phyloP scores from a whole-genome alignment of 2,329 filamentous ascomycete species.

The Fusarium lyarnte region DNA sequence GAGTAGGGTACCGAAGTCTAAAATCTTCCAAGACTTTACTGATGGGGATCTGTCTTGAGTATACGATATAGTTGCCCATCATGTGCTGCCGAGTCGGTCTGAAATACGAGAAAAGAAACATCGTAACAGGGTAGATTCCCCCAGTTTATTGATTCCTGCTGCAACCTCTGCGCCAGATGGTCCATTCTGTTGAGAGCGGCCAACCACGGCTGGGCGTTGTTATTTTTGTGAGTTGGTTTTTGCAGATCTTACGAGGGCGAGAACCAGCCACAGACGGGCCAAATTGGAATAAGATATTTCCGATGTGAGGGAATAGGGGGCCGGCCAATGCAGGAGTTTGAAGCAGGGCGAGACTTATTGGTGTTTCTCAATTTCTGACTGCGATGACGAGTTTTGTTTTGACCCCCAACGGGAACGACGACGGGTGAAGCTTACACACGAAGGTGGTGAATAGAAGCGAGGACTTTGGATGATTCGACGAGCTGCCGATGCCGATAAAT shows the following conservation, averaged over 20 bases:
- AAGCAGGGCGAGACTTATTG: background rate
- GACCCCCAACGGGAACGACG: conserved; percentile 8
- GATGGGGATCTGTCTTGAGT: background rate
- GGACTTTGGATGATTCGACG: background rate
- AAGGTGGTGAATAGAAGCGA: conserved; percentile 10
- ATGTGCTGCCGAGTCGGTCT: conserved; percentile 20
- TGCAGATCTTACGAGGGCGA: conserved; percentile 39
- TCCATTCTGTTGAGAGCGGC: conserved; percentile 13
- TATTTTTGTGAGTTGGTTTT: conserved; percentile 22
- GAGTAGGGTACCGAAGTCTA: conserved; percentile 14
- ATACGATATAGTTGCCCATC: conserved; percentile 13
- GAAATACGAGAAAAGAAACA: conserved; percentile 31
- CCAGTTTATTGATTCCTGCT: conserved; percentile 11
- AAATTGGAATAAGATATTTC: conserved; percentile 25
- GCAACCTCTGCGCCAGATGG: conserved; percentile 3
- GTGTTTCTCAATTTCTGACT: conserved; percentile 15
- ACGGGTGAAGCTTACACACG: conserved; percentile 14
- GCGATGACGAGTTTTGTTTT: conserved; percentile 10
- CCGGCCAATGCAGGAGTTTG: background rate
- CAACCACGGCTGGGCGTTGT: conserved; percentile 10
- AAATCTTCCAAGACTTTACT: conserved; percentile 7
- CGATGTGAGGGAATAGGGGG: conserved; percentile 15
- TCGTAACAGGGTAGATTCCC: conserved; percentile 1
- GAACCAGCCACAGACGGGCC: conserved; percentile 22
- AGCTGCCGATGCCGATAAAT: conserved; percentile 18